Percentiles rank a stretch among this genome's conserved stretches.
Evolutionary conservation across 2,329 filamentous ascomycete species (phyloP).

Genomic region (Clarireedia paspali): DNA sequence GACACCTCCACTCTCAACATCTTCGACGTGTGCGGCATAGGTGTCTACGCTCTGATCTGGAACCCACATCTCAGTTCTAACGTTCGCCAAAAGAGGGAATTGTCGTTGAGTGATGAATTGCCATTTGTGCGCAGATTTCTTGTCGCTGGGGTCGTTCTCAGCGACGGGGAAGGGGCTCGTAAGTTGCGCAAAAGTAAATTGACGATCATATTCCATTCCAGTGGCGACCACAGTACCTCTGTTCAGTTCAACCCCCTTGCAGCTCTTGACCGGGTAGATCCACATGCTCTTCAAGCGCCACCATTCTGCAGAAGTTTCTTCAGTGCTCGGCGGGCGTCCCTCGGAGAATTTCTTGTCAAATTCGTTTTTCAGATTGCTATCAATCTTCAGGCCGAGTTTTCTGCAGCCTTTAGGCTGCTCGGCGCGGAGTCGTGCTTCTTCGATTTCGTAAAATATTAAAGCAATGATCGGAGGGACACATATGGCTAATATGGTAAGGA

Average conservation of each 20-base stretch:
- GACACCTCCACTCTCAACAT: slow-evolving; percentile 48
- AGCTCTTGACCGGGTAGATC: slow-evolving; percentile 80
- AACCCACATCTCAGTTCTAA: slow-evolving; percentile 61
- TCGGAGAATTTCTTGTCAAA: slow-evolving; percentile 42
- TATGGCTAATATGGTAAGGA: slow-evolving; percentile 25
- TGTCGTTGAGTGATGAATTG: slow-evolving; percentile 64
- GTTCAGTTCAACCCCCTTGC: slow-evolving; percentile 65
- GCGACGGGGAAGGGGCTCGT: slow-evolving; percentile 41
- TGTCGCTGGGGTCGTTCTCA: slow-evolving; percentile 29
- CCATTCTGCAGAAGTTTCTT: slow-evolving; percentile 30
- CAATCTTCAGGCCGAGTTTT: slow-evolving; percentile 40
- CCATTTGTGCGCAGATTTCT: slow-evolving; percentile 47
- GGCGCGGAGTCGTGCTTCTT: slow-evolving; percentile 24
- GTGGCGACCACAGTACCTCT: slow-evolving; percentile 55
- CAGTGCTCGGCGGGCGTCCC: slow-evolving; percentile 29
- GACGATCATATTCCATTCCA: slow-evolving; percentile 71
- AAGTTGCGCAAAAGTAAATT: slow-evolving; percentile 74
- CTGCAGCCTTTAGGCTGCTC: slow-evolving; percentile 41
- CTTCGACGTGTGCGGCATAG: slow-evolving; percentile 40
- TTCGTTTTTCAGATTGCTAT: slow-evolving; percentile 49
- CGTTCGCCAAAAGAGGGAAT: slow-evolving; percentile 61
- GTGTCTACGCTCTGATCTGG: slow-evolving; percentile 52
- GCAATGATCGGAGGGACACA: slow-evolving; percentile 28
- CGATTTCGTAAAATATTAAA: slow-evolving; percentile 27
- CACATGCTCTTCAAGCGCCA: slow-evolving; percentile 60